phyloP scores from a whole-genome alignment of 2,329 filamentous ascomycete genomes.

The Paraphoma sp. region DNA sequence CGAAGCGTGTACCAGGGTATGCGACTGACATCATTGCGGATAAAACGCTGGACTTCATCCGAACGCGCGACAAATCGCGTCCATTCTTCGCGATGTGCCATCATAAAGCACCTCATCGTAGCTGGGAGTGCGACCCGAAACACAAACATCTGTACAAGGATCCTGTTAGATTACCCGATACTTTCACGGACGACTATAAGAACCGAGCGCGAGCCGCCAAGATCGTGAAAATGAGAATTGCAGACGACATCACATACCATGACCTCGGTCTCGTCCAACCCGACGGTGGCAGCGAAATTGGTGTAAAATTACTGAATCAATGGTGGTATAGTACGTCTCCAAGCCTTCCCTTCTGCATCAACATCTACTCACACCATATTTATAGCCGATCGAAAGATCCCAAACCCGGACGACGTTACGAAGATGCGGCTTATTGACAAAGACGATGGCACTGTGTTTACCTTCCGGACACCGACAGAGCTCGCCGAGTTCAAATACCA shows the following conservation, averaged over 20 bases:
- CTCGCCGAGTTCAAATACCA: constrained; percentile 63
- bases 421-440: constrained; percentile 53
- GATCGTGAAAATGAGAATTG: constrained; percentile 60
- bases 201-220: constrained; percentile 59
- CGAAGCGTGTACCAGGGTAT: constrained; percentile 50
- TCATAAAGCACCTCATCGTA: constrained; percentile 62
- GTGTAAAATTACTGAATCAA: constrained; percentile 36
- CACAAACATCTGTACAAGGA: constrained; percentile 59
- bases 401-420: constrained; percentile 41
- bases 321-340: constrained; percentile 4
- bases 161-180: constrained; percentile 57
- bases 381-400: constrained; percentile 49
- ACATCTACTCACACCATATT: neutral
- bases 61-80: constrained; percentile 31
- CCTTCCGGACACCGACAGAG: constrained; percentile 51
- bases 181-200: constrained; percentile 62
- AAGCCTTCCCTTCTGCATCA: neutral
- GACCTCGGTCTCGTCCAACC: constrained; percentile 60
- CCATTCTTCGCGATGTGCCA: constrained; percentile 65
- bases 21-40: constrained; percentile 62
- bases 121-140: constrained; percentile 59
- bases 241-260: constrained; percentile 59
- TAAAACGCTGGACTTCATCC: constrained; percentile 49
- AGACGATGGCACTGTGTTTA: constrained; percentile 56
- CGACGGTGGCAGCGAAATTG: constrained; percentile 54